These are phyloP conservation scores for Pythium phragmiticola DNA, from an alignment of 352 stramenopile genomes.

Conservation along the genomic window DNA sequence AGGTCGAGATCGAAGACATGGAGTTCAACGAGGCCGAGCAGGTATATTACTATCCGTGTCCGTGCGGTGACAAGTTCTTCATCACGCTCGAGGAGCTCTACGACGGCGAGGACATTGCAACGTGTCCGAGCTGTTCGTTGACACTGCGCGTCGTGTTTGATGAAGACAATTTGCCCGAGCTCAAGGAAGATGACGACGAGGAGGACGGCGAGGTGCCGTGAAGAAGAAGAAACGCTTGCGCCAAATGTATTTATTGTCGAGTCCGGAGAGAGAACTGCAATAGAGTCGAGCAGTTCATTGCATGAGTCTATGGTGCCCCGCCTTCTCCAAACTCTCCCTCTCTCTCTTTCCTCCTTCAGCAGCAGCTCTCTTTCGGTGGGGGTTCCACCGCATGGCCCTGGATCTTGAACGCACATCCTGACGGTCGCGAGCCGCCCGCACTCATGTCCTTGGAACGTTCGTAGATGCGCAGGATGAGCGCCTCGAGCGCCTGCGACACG, in stretches of 20 bases:
- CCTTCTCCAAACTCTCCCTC: background rate
- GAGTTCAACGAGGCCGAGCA: conserved; percentile 92
- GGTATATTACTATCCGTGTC: conserved; percentile 97
- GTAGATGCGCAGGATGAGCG: conserved; percentile 66
- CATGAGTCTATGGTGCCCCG: background rate
- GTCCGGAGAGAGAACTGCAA: background rate
- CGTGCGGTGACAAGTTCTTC: conserved; percentile 95
- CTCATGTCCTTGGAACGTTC: conserved; percentile 61
- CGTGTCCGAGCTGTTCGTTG: conserved; percentile 96
- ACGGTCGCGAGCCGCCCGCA: conserved; percentile 47
- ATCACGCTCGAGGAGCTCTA: conserved; percentile 84
- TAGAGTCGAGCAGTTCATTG: conserved; percentile 6
- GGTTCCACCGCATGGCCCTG: conserved; percentile 12
- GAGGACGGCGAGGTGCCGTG: conserved; percentile 24
- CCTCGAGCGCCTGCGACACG: conserved; percentile 57
- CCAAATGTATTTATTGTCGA: conserved; percentile 5
- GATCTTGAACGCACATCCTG: conserved; percentile 43
- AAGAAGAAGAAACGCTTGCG: background rate
- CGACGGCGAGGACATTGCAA: conserved; percentile 97
- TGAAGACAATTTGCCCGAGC: conserved; percentile 73
- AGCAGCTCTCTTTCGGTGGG: conserved; percentile 34
- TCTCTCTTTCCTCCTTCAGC: conserved; percentile 15
- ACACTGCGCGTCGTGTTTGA: conserved; percentile 96
- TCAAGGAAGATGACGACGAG: conserved; percentile 53
- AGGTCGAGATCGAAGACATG: conserved; percentile 99